Base-by-base conservation (phyloP, 225 moss, liverwort and hornwort genomes). In the Marchantia paleacea region DNA sequence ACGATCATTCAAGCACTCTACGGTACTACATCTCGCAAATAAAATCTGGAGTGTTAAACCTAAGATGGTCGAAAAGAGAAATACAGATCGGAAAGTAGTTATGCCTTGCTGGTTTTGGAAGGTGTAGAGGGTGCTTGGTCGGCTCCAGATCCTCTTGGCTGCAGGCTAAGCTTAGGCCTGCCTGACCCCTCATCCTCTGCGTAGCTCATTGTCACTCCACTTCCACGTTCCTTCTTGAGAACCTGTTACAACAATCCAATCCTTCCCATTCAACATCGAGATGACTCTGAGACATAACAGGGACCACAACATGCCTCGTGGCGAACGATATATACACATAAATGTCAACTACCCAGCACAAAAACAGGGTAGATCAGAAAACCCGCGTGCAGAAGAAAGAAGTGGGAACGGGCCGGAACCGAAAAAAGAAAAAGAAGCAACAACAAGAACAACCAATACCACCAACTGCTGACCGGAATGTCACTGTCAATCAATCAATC, bases 161-260 rank as follows among this genome's bases (percentile, higher is more conserved):
- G 93, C 47, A 97, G 93, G 86, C 93, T 97, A 26, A 97, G 94
- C 88, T 94, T 97, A 64, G 94, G 97, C 89, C 94, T 93, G 84
- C 87, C 92, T 76, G 92, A 79, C 76, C 82, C 90, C 20, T 97
- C 97, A 63, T 97, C 97, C 84, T 97, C 97, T 49, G 89, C 85
- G 55, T 90, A 97, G 89, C 90, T 94, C 97, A 97, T 97, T 61
- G 69, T 81, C 51, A 73, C 80, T 80, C 80, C 61, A 64, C 48
- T 51, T 62, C 61, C 79, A 31, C 52, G 11, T 54, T 19, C 53
- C 54, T 78, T 63, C 69, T 79, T 79, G 68, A 30, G 13, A 69
- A 70, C 79, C 69, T 79, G 79, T 14, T 19, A 30, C 11, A 24
- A 54, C n/a, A 79, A 55, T 47, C 69, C 53, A 79, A 69, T 31